Evolutionary conservation across 164 flowering plant species (phyloP), one percentile per base, ranked within the genome.

Genomic region (Cinnamomum chago): DNA sequence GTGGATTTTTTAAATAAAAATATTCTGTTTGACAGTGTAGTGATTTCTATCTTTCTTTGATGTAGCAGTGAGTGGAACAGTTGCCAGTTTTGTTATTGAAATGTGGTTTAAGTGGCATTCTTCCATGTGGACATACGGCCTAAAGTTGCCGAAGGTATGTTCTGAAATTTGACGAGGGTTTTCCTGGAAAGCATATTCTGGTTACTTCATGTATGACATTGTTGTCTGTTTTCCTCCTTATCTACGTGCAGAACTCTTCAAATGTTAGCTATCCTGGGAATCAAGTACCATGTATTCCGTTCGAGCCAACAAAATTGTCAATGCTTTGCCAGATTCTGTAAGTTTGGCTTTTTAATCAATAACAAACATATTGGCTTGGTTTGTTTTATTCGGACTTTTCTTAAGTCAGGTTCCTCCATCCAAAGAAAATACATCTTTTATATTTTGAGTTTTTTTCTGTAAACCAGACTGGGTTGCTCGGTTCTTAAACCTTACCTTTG

Each of bases 91-190:
- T 78, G 80, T 84, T 73, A 88, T 88, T 77, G 99, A 94, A 71
- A 86, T 96, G 92, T 94, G 97, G 99, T 88, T 82, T 71, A 84
- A 79, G 68, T 96, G 99, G 99, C 99, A 96, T 83, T 84, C 85
- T 24, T 86, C 82, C 68, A 75, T 92, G 86, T 96, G 99, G 99
- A 81, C 40, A 33, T 40, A 72, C 71, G 62, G 68, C 17, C 73
- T 77, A 71, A 72, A 62, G 70, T 64, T 65, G 70, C 68, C 79
- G 58, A 76, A 79, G 89, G 97, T 88, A 84, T 76, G 33, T 65
- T 15, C 25, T 30, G 23, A 55, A 62, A 13, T 11, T 62, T 70
- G 2, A 24, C 18, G 11, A 50, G 17, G 6, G 22, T 27, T 68
- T 47, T 67, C 27, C 14, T 47, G 15, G 17, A 20, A 33, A n/a